Percentiles rank a stretch among this genome's conserved stretches.
These are phyloP conservation scores for Remersonia thermophila DNA, from an alignment of 2,329 filamentous ascomycete species.

Conservation along the genomic window DNA sequence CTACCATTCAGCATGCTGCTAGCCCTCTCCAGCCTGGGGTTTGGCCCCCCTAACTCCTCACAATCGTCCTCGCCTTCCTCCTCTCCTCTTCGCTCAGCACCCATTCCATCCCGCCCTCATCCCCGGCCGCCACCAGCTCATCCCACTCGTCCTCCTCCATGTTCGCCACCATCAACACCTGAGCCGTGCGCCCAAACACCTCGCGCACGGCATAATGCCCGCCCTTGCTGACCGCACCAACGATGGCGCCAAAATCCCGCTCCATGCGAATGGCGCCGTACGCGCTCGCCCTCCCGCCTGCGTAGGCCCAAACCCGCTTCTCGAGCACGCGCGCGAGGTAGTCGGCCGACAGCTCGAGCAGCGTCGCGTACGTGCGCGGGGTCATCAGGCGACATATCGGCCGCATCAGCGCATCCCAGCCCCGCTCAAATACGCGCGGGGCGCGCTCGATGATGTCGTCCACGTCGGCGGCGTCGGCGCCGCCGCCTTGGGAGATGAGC, in stretches of 20 bases:
- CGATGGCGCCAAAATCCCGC: conserved; percentile 67
- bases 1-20: no score
- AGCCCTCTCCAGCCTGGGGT: no score
- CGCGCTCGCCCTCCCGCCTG: conserved; percentile 59
- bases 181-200: conserved; percentile 59
- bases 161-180: conserved; percentile 77
- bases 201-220: conserved; percentile 64
- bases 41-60: conserved; percentile 27
- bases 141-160: conserved; percentile 97
- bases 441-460: conserved; percentile 53
- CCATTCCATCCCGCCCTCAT: conserved; percentile 57
- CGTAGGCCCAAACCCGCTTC: conserved; percentile 73
- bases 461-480: conserved; percentile 34
- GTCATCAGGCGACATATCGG: conserved; percentile 81
- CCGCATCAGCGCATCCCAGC: conserved; percentile 75
- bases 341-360: conserved; percentile 60
- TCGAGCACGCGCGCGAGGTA: conserved; percentile 72
- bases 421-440: conserved; percentile 64
- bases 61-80: conserved; percentile 56
- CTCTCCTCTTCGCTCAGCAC: conserved; percentile 62
- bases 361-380: conserved; percentile 57
- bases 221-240: conserved; percentile 53
- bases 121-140: conserved; percentile 45
- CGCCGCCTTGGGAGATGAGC: conserved; percentile 17
- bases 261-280: conserved; percentile 75